Conservation (phyloP, 306 rosid genomes). For the Macrotyloma uniflorum region DNA sequence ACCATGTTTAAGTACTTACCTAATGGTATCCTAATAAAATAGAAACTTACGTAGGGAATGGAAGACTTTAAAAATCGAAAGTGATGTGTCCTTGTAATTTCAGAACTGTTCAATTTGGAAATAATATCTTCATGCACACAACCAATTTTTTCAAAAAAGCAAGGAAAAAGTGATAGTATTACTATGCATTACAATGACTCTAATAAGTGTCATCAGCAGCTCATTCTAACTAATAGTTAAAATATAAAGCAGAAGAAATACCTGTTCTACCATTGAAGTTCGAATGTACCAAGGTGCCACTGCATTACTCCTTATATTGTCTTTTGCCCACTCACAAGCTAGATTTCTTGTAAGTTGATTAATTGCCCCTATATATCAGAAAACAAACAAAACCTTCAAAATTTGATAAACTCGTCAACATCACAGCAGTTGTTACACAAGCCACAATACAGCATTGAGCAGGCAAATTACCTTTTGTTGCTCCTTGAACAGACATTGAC, state of each 20-base stretch:
- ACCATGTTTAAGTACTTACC: too few relatives aligned
- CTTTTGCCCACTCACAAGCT: conserved; percentile 88
- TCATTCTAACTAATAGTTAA: conserved; percentile 25
- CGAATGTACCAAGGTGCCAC: conserved; percentile 85
- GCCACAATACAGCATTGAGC: neutral
- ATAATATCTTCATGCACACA: conserved; percentile 4
- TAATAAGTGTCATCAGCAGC: conserved; percentile 13
- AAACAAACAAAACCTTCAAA: conserved; percentile 26
- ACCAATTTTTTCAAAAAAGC: neutral
- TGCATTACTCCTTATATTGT: conserved; percentile 74
- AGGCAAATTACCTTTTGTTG: conserved; percentile 67
- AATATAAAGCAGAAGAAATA: conserved; percentile 42
- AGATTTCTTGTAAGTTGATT: conserved; percentile 73
- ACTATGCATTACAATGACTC: neutral
- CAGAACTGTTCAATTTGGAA: neutral
- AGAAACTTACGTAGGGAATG: conserved; percentile 19
- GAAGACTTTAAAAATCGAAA: neutral
- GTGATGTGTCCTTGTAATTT: neutral
- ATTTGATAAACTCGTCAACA: conserved; percentile 4
- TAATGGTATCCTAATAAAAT: neutral
- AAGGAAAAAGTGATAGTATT: neutral
- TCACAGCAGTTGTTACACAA: neutral
- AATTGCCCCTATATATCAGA: conserved; percentile 61
- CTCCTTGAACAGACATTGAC: conserved; percentile 80
- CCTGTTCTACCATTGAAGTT: conserved; percentile 79